Evolutionary conservation across 2,329 filamentous ascomycete species (phyloP).

Genomic region (Westerdykella aurantiaca): DNA sequence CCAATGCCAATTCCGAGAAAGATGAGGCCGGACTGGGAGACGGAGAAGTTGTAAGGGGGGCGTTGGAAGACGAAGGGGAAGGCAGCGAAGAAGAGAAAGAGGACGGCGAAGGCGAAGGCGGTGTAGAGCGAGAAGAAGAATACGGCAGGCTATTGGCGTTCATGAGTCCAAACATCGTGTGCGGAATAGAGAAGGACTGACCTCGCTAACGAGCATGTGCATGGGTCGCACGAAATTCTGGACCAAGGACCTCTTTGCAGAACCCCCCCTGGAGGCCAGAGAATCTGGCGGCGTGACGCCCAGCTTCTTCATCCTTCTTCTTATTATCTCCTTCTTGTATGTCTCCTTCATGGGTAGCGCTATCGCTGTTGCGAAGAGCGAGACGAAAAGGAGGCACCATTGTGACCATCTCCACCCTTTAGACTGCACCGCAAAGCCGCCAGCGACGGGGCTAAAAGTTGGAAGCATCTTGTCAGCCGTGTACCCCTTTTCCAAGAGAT

Average conservation of each 20-base stretch:
- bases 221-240: conserved; percentile 48
- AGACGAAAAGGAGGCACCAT: conserved; percentile 42
- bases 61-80: conserved; percentile 31
- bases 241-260: conserved; percentile 24
- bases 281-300: conserved; percentile 18
- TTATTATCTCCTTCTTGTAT: conserved; percentile 48
- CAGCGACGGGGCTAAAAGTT: conserved; percentile 35
- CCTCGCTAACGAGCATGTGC: conserved; percentile 39
- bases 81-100: conserved; percentile 35
- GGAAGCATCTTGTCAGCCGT: conserved; percentile 27
- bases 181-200: conserved; percentile 2
- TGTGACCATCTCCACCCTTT: conserved; percentile 42
- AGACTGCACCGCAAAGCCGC: conserved; percentile 44
- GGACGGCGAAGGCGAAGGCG: conserved; percentile 30
- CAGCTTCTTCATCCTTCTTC: conserved; percentile 29
- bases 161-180: neutral
- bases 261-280: conserved; percentile 3
- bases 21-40: conserved; percentile 25
- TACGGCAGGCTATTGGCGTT: conserved; percentile 22
- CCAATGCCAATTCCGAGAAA: conserved; percentile 34
- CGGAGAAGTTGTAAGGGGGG: conserved; percentile 25
- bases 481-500: neutral
- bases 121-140: conserved; percentile 33
- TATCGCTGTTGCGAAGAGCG: conserved; percentile 31
- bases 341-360: conserved; percentile 50